phyloP scores from a whole-genome alignment of 2,329 filamentous ascomycete species.

The Penicillium decumbens region DNA sequence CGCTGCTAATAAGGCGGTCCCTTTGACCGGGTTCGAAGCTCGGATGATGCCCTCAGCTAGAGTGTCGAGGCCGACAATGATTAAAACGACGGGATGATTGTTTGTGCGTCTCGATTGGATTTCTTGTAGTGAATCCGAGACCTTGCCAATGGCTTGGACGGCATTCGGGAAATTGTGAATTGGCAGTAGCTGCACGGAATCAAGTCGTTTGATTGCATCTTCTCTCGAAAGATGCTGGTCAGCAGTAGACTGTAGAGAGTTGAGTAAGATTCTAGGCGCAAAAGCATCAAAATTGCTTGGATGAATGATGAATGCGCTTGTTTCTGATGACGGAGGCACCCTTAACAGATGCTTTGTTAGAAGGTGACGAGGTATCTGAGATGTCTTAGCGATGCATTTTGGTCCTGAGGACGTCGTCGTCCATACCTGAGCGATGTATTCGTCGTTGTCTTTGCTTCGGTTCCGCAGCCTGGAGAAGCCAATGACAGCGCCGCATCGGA shows the following conservation, averaged over 20 bases:
- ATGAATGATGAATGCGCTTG: constrained; percentile 35
- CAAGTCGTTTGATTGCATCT: constrained; percentile 31
- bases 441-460: constrained; percentile 22
- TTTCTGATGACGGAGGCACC: constrained; percentile 6
- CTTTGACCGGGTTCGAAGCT: constrained; percentile 34
- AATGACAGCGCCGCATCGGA: constrained; percentile 29
- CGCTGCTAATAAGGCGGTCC: constrained; percentile 31
- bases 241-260: constrained; percentile 20
- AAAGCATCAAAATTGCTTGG: constrained; percentile 29
- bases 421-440: constrained; percentile 31
- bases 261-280: constrained; percentile 29
- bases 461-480: constrained; percentile 31
- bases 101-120: constrained; percentile 7
- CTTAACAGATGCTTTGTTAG: constrained; percentile 22
- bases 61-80: constrained; percentile 37
- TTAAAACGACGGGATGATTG: constrained; percentile 20
- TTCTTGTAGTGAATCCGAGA: constrained; percentile 26
- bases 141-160: constrained; percentile 29
- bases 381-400: background rate
- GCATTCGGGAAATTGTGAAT: constrained; percentile 31
- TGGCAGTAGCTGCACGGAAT: constrained; percentile 33
- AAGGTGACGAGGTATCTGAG: constrained; percentile 30
- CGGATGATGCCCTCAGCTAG: constrained; percentile 37
- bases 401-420: background rate
- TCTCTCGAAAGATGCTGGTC: constrained; percentile 18